Percentiles rank a stretch among this genome's conserved stretches.
Evolutionary conservation across 139 green algal species (phyloP).

Genomic region (Bryopsis sp.): DNA sequence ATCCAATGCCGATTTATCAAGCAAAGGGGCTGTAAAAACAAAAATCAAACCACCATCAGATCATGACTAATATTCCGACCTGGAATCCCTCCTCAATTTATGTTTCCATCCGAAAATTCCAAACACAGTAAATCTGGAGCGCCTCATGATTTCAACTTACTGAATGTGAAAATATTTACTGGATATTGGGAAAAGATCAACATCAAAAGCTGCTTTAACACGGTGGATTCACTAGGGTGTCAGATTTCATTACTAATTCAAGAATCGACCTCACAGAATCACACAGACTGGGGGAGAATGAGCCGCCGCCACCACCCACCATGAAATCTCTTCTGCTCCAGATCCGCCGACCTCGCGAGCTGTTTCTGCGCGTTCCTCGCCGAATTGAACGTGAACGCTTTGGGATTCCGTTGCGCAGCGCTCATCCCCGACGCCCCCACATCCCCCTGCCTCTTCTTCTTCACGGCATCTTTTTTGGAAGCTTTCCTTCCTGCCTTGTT

Average conservation of each 20-base stretch:
- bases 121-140: not conserved
- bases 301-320: constrained; percentile 30
- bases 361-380: constrained; percentile 53
- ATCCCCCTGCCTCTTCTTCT: no score
- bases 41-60: not conserved
- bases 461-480: no score
- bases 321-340: constrained; percentile 85
- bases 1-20: constrained; percentile 60
- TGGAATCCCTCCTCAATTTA: constrained; percentile 20
- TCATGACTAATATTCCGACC: not conserved
- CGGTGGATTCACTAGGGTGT: not conserved
- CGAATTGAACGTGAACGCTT: constrained; percentile 62
- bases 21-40: constrained; percentile 50
- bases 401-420: constrained; percentile 67
- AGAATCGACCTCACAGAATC: not conserved
- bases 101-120: not conserved
- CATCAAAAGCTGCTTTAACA: not conserved
- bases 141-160: not conserved
- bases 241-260: not conserved
- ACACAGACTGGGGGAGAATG: not conserved
- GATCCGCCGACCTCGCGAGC: constrained; percentile 64
- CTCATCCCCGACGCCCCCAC: no score
- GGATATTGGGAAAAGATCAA: not conserved
- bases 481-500: no score
- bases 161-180: no score